phyloP scores from a whole-genome alignment of 164 flowering plant species.

The Echeveria elegans region DNA sequence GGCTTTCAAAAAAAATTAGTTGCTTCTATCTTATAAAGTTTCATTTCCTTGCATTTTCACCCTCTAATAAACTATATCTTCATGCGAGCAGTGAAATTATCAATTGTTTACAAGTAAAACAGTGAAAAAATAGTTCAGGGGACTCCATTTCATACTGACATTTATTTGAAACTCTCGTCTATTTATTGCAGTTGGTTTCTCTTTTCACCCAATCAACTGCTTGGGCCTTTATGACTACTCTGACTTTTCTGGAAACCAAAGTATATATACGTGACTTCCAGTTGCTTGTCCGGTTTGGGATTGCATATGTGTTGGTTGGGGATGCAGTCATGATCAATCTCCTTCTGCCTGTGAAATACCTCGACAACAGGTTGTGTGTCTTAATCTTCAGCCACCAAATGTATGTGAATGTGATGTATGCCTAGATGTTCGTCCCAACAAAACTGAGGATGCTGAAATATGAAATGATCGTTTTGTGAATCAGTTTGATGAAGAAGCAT shows the following conservation, averaged over 20 bases:
- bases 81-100: too few relatives aligned
- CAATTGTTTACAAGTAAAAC: too few relatives aligned
- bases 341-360: constrained; percentile 43
- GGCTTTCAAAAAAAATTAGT: neutral
- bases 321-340: constrained; percentile 69
- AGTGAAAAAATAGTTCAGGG: neutral
- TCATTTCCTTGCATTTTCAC: too few relatives aligned
- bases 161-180: neutral
- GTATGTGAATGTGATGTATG: neutral
- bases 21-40: too few relatives aligned
- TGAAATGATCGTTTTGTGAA: neutral
- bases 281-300: constrained; percentile 82
- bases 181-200: constrained; percentile 41
- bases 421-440: neutral
- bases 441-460: neutral
- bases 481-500: neutral
- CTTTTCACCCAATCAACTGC: constrained; percentile 55
- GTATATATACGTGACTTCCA: constrained; percentile 62
- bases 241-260: constrained; percentile 66
- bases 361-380: constrained; percentile 38
- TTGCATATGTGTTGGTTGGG: constrained; percentile 69
- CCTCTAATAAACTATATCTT: too few relatives aligned
- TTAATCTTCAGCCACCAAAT: neutral
- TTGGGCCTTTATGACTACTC: constrained; percentile 62
- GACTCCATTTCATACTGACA: neutral